Percentiles rank a stretch among this genome's conserved stretches.
phyloP scores from a whole-genome alignment of 78 protist species.

The Bodo saltans region DNA sequence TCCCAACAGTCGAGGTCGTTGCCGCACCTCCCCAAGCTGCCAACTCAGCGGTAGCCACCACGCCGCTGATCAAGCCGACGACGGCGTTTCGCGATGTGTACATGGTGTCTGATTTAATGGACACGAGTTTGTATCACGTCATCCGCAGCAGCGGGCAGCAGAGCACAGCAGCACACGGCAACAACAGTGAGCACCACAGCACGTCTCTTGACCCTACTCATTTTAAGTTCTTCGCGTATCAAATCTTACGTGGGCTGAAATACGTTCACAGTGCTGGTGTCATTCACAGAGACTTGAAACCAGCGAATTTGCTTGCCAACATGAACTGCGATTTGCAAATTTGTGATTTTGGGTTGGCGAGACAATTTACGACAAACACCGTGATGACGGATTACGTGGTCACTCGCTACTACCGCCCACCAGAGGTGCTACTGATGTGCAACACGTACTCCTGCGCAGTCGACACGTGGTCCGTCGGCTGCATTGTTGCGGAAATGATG shows the following conservation, averaged over 20 bases:
- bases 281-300: conserved; percentile 58
- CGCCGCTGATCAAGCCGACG: neutral
- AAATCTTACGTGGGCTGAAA: conserved; percentile 39
- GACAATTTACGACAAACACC: neutral
- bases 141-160: conserved; percentile 77
- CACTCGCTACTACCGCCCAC: conserved; percentile 51
- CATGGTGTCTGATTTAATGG: conserved; percentile 89
- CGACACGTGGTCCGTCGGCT: conserved; percentile 78
- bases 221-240: conserved; percentile 60
- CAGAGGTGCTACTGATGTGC: conserved; percentile 50
- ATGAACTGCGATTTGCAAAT: conserved; percentile 37
- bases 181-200: too few relatives aligned
- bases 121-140: conserved; percentile 89
- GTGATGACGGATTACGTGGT: conserved; percentile 45
- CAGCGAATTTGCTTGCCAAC: conserved; percentile 48
- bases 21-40: too few relatives aligned
- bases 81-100: conserved; percentile 44
- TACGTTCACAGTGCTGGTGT: conserved; percentile 43
- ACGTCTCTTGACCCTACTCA: conserved; percentile 86
- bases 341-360: conserved; percentile 69
- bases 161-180: conserved; percentile 90
- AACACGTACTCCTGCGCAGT: conserved; percentile 38
- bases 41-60: too few relatives aligned
- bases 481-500: conserved; percentile 74
- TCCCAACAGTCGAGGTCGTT: too few relatives aligned